A percentile compares a stretch with the other conserved stretches of the same genome.
Conservation (phyloP, 371 early-diverging fungal species). For the Mucor mucedo region DNA sequence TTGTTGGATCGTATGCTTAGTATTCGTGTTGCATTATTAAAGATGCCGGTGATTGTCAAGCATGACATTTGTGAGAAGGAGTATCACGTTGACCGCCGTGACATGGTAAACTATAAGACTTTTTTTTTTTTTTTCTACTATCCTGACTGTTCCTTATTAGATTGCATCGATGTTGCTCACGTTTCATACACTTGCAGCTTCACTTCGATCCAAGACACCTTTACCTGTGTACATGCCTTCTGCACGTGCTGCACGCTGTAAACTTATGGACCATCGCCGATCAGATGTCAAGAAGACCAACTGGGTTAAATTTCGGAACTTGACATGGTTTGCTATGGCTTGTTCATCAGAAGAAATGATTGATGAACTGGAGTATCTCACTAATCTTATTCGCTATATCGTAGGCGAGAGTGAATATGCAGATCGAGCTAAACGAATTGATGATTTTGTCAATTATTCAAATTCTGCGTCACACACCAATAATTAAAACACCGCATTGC, state of each 20-base stretch:
- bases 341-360: conserved; percentile 61
- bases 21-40: conserved; percentile 54
- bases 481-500: neutral
- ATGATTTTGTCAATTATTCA: conserved; percentile 21
- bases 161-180: conserved; percentile 49
- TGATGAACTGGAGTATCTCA: conserved; percentile 58
- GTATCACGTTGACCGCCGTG: conserved; percentile 52
- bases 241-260: conserved; percentile 54
- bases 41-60: conserved; percentile 56
- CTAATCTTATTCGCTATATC: conserved; percentile 41
- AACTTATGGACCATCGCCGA: conserved; percentile 54
- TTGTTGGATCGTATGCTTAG: conserved; percentile 60
- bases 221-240: conserved; percentile 65
- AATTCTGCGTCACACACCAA: neutral
- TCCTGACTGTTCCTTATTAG: conserved; percentile 22
- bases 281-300: conserved; percentile 30
- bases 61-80: conserved; percentile 38
- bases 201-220: conserved; percentile 58
- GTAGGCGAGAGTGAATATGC: conserved; percentile 47
- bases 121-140: neutral
- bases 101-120: conserved; percentile 49
- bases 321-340: conserved; percentile 60
- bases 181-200: conserved; percentile 56
- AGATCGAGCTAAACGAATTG: conserved; percentile 37
- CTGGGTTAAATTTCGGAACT: conserved; percentile 42